phyloP scores from a whole-genome alignment of 345 rosid species.

The Moringa oleifera region DNA sequence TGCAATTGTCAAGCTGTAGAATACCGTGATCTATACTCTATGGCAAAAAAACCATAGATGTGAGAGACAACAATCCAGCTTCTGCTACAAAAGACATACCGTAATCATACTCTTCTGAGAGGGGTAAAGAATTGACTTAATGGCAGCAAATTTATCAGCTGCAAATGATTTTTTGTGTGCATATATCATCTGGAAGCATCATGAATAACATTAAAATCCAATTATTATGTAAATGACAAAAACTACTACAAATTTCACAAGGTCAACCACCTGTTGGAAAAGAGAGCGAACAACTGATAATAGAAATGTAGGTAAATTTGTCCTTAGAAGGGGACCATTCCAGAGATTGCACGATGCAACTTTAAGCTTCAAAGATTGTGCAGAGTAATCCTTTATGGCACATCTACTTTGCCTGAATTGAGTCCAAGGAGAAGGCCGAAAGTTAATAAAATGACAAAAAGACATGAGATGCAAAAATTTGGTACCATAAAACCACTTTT shows the following conservation, averaged over 20 bases:
- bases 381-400: conserved; percentile 52
- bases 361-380: conserved; percentile 42
- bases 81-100: conserved; percentile 31
- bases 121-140: conserved; percentile 45
- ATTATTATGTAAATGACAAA: background rate
- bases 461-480: background rate
- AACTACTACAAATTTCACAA: conserved; percentile 1
- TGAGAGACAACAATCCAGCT: background rate
- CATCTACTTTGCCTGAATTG: conserved; percentile 39
- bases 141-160: conserved; percentile 45
- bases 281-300: conserved; percentile 50
- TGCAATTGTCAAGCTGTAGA: too few species aligned
- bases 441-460: background rate
- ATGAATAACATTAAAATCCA: conserved; percentile 12
- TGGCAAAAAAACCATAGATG: too few species aligned
- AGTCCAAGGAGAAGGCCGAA: background rate
- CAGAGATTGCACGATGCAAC: conserved; percentile 54
- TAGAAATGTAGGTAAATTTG: conserved; percentile 36
- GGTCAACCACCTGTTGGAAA: conserved; percentile 56
- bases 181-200: conserved; percentile 56
- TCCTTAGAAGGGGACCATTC: conserved; percentile 36
- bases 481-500: background rate
- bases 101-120: conserved; percentile 25
- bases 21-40: too few species aligned
- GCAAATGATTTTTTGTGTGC: conserved; percentile 63